Conservation (phyloP, 2,329 filamentous ascomycete genomes). For the Helotiales sp. region DNA sequence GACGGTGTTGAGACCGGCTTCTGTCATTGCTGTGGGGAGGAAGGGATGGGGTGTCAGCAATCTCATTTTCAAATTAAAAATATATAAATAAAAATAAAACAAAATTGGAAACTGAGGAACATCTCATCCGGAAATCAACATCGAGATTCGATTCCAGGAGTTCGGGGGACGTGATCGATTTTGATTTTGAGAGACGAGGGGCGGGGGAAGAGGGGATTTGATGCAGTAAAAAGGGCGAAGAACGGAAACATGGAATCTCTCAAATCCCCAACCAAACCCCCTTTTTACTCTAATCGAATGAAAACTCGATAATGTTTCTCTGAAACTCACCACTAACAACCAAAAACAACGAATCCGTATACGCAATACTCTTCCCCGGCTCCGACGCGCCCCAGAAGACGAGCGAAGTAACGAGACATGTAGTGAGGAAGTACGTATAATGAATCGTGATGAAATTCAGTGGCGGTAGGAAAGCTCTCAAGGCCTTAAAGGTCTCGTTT, state of each 20-base stretch:
- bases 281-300: not conserved
- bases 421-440: constrained; percentile 67
- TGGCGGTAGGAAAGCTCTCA: constrained; percentile 14
- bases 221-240: too few relatives aligned
- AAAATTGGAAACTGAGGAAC: too few relatives aligned
- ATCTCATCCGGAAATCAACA: too few relatives aligned
- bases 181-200: too few relatives aligned
- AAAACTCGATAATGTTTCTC: not conserved
- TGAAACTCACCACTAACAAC: constrained; percentile 5
- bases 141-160: too few relatives aligned
- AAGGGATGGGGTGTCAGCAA: not conserved
- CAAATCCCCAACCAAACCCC: not conserved
- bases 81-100: too few relatives aligned
- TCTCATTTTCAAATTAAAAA: not conserved
- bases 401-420: constrained; percentile 58
- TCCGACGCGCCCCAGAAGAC: constrained; percentile 66
- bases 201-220: too few relatives aligned
- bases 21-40: constrained; percentile 59
- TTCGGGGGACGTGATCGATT: too few relatives aligned
- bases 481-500: too few relatives aligned
- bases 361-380: constrained; percentile 57
- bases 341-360: constrained; percentile 60
- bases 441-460: constrained; percentile 69
- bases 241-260: too few relatives aligned
- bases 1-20: constrained; percentile 70